A percentile compares a stretch with the other conserved stretches of the same genome.
Evolutionary conservation across 2,329 filamentous ascomycete species (phyloP).

Genomic region (Microdochium paspali): DNA sequence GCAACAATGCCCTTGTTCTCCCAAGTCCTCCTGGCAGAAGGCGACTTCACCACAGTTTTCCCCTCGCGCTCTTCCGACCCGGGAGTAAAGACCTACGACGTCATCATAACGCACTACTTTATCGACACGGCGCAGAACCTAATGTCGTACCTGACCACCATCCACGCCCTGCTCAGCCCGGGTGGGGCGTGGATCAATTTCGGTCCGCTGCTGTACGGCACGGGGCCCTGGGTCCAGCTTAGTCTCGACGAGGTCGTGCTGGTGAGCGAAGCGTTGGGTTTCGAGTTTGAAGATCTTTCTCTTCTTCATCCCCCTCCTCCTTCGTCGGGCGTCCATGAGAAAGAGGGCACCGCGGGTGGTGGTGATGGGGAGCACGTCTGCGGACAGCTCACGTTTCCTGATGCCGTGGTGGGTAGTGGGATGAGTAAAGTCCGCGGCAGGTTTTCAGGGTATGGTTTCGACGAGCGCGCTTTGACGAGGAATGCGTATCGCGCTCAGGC

Average conservation of each 20-base stretch:
- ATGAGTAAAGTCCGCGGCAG: conserved; percentile 29
- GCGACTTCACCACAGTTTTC: conserved; percentile 42
- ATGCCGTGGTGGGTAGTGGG: neutral
- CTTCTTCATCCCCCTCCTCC: neutral
- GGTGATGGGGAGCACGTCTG: conserved; percentile 18
- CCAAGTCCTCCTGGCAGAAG: conserved; percentile 39
- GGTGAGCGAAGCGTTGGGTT: conserved; percentile 38
- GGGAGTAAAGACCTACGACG: conserved; percentile 28
- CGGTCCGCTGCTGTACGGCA: conserved; percentile 45
- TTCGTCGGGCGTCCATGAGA: neutral
- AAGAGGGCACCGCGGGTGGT: neutral
- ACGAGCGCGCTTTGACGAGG: conserved; percentile 36
- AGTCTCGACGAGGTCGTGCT: conserved; percentile 41
- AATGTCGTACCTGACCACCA: conserved; percentile 44
- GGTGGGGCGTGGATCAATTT: conserved; percentile 48
- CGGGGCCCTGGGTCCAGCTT: conserved; percentile 42
- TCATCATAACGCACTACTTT: conserved; percentile 47
- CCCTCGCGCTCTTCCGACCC: conserved; percentile 3
- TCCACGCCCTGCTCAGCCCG: conserved; percentile 31
- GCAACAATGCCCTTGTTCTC: conserved; percentile 13
- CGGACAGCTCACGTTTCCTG: conserved; percentile 29
- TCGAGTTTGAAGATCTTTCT: conserved; percentile 34
- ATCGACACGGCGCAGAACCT: conserved; percentile 51
- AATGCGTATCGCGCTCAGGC: conserved; percentile 46
- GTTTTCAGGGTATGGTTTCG: conserved; percentile 42